phyloP scores from a whole-genome alignment of 805 yeast species.

The Gaillardinia entomophila region DNA sequence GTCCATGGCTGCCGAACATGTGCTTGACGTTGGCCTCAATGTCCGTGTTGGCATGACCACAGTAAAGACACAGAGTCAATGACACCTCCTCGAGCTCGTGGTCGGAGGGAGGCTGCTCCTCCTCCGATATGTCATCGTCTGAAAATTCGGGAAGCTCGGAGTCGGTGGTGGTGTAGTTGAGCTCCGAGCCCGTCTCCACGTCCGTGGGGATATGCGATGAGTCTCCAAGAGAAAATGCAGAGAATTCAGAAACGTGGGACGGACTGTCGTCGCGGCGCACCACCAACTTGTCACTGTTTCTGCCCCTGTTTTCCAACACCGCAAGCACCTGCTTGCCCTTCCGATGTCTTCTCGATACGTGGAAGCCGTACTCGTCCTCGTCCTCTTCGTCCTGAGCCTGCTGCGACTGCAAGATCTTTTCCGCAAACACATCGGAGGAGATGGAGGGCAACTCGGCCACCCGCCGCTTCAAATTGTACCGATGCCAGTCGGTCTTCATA shows the following conservation, averaged over 20 bases:
- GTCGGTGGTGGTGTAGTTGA: constrained; percentile 25
- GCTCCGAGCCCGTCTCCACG: constrained; percentile 47
- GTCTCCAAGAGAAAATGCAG: constrained; percentile 53
- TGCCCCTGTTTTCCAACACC: constrained; percentile 36
- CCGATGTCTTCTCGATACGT: constrained; percentile 23
- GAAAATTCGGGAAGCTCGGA: constrained; percentile 12
- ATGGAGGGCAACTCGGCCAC: constrained; percentile 60
- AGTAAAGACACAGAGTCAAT: constrained; percentile 48
- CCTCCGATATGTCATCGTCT: constrained; percentile 21
- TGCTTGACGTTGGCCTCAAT: constrained; percentile 48
- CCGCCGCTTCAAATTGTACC: constrained; percentile 90
- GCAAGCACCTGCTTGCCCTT: constrained; percentile 12
- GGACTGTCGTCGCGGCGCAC: constrained; percentile 42
- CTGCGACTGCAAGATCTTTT: constrained; percentile 44
- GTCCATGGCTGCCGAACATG: constrained; percentile 41
- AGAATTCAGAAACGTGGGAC: constrained; percentile 49
- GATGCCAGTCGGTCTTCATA: constrained; percentile 98
- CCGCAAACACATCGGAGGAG: constrained; percentile 48
- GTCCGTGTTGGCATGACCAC: constrained; percentile 48
- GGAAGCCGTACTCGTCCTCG: constrained; percentile 55
- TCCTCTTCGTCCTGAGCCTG: constrained; percentile 11
- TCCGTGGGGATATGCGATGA: constrained; percentile 19
- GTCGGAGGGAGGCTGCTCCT: constrained; percentile 20
- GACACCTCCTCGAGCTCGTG: constrained; percentile 32
- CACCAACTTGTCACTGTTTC: constrained; percentile 8